phyloP scores from a whole-genome alignment of 139 green algal species.

The Coelastrella sp. region DNA sequence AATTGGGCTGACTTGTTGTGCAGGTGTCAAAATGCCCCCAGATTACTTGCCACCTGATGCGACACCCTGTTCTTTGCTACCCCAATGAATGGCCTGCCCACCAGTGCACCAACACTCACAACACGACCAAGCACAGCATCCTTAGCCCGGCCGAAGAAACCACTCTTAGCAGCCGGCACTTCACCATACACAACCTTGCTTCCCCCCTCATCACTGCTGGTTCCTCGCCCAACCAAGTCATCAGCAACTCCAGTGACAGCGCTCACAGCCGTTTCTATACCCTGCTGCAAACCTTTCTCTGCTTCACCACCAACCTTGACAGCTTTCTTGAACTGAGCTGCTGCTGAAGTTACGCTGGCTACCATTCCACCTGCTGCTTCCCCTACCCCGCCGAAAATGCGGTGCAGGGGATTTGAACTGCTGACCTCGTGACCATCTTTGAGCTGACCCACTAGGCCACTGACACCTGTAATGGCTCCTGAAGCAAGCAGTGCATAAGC shows the following conservation, averaged over 20 bases:
- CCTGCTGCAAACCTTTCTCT: neutral
- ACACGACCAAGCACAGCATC: constrained; percentile 18
- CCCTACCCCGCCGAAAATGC: neutral
- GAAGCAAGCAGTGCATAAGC: constrained; percentile 4
- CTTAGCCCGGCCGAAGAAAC: neutral
- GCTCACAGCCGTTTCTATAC: neutral
- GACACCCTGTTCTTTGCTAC: neutral
- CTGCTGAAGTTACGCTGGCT: neutral
- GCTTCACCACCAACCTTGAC: neutral
- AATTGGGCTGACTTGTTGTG: too few relatives aligned
- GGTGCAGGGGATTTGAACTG: neutral
- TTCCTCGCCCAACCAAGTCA: neutral
- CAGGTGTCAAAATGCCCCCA: constrained; percentile 18
- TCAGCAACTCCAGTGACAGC: neutral
- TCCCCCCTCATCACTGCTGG: neutral
- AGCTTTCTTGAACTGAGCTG: neutral
- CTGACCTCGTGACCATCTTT: neutral
- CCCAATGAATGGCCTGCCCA: neutral
- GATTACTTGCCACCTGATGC: neutral
- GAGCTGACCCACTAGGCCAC: neutral
- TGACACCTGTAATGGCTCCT: neutral
- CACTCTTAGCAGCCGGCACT: neutral
- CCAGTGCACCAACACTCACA: neutral
- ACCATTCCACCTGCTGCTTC: constrained; percentile 3
- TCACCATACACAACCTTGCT: constrained; percentile 13